Evolutionary conservation across 805 yeast genomes (phyloP).

Genomic region (Sugiyamaella smithiae): DNA sequence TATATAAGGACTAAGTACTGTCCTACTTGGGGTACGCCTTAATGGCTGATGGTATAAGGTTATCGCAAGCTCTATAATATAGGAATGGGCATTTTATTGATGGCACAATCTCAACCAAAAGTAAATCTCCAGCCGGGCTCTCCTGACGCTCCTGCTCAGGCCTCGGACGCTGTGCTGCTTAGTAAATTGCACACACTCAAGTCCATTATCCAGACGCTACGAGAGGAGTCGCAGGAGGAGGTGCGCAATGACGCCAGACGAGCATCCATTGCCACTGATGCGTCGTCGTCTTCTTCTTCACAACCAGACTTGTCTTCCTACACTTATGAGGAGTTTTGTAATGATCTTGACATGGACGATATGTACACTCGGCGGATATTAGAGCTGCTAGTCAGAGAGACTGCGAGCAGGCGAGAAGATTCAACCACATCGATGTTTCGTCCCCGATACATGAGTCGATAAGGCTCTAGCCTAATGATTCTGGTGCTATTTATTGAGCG

Average conservation of each 20-base stretch:
- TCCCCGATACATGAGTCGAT: slow-evolving; percentile 5
- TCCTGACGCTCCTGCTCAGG: too few relatives aligned
- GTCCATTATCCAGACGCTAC: slow-evolving; percentile 12
- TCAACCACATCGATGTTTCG: not conserved
- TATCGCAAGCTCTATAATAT: too few relatives aligned
- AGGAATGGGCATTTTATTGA: not conserved
- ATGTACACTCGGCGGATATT: slow-evolving; percentile 24
- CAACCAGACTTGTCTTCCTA: slow-evolving; percentile 13
- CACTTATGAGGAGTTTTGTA: slow-evolving; percentile 27
- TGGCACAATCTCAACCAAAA: not conserved
- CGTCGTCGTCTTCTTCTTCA: not conserved
- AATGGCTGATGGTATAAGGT: too few relatives aligned
- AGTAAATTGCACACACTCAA: slow-evolving; percentile 16
- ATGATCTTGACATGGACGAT: slow-evolving; percentile 27
- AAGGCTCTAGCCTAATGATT: not conserved
- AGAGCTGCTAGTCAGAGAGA: slow-evolving; percentile 28
- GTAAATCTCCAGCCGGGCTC: too few relatives aligned
- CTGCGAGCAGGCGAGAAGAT: slow-evolving; percentile 16
- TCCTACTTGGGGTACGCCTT: too few relatives aligned
- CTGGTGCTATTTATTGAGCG: too few relatives aligned
- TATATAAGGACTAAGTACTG: not conserved
- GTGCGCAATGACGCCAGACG: not conserved
- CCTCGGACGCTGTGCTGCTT: slow-evolving; percentile 14
- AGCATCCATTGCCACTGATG: not conserved
- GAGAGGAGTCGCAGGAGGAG: slow-evolving; percentile 16